Conservation (phyloP, 2,329 filamentous ascomycete species). For the Beauveria medogensis region DNA sequence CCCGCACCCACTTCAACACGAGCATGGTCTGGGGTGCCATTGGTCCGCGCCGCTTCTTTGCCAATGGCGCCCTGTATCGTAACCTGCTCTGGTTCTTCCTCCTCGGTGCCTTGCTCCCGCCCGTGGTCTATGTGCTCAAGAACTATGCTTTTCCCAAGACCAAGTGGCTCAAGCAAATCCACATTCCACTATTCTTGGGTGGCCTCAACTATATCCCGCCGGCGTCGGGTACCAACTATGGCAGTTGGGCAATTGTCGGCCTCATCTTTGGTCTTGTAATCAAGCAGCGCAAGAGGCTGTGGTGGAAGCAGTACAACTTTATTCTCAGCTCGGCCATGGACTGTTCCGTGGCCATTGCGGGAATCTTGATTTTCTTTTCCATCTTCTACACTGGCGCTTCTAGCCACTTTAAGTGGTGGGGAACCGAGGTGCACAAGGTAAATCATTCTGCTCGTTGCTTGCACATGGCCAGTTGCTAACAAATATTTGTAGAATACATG, state of each 20-base stretch:
- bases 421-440: conserved; percentile 19
- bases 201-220: conserved; percentile 26
- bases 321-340: conserved; percentile 25
- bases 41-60: conserved; percentile 48
- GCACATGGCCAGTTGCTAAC: background rate
- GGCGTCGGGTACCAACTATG: conserved; percentile 25
- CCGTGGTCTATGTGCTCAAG: conserved; percentile 34
- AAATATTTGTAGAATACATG: conserved; percentile 14
- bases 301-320: conserved; percentile 26
- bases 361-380: conserved; percentile 27
- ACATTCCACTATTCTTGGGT: conserved; percentile 23
- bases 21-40: conserved; percentile 50
- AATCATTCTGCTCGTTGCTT: background rate
- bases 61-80: conserved; percentile 39
- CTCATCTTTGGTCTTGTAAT: conserved; percentile 21
- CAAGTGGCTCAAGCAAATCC: conserved; percentile 21
- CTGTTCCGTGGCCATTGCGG: conserved; percentile 23
- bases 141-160: conserved; percentile 17
- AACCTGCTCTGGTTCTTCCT: conserved; percentile 46
- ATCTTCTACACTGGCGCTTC: conserved; percentile 23
- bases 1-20: conserved; percentile 38
- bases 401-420: conserved; percentile 23
- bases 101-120: conserved; percentile 39
- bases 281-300: conserved; percentile 18
- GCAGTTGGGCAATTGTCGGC: conserved; percentile 23